phyloP scores from a whole-genome alignment of 1,284 basidiomycete genomes.

The Ceratobasidium theobromae region DNA sequence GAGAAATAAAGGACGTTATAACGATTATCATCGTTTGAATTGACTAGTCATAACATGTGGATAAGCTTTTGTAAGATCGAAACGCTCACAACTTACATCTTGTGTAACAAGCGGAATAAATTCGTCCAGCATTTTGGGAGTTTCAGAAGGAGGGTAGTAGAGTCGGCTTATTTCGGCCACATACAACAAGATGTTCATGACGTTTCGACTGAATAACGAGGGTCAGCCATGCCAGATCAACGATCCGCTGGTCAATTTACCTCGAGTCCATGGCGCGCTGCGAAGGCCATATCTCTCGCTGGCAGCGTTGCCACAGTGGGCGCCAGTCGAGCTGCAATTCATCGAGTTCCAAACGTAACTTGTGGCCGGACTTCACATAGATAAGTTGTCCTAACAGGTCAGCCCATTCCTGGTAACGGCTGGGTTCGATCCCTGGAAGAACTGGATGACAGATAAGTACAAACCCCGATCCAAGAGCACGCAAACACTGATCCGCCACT shows the following conservation, averaged over 20 bases:
- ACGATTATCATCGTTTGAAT: constrained; percentile 68
- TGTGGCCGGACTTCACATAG: constrained; percentile 60
- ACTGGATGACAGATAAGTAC: constrained; percentile 42
- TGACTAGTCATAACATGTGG: constrained; percentile 48
- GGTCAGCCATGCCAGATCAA: constrained; percentile 3
- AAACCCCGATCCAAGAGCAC: neutral
- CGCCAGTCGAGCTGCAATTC: constrained; percentile 76
- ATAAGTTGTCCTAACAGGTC: constrained; percentile 72
- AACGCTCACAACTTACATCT: constrained; percentile 50
- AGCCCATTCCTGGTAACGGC: constrained; percentile 68
- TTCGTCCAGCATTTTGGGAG: constrained; percentile 68
- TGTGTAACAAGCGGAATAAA: constrained; percentile 69
- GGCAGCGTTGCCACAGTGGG: constrained; percentile 71
- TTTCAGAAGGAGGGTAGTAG: constrained; percentile 68
- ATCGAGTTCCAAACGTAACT: constrained; percentile 62
- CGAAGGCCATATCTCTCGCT: constrained; percentile 70
- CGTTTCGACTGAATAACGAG: constrained; percentile 10
- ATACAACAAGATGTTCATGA: constrained; percentile 59
- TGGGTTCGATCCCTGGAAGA: constrained; percentile 72
- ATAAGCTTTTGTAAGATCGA: neutral
- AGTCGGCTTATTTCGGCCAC: constrained; percentile 66
- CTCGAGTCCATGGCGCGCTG: constrained; percentile 44
- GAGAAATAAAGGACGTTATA: constrained; percentile 75
- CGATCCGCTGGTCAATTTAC: constrained; percentile 30
- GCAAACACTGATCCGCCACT: constrained; percentile 32